Evolutionary conservation across 441 rosid species (phyloP).

Genomic region (Pelargonium cotyledonis): DNA sequence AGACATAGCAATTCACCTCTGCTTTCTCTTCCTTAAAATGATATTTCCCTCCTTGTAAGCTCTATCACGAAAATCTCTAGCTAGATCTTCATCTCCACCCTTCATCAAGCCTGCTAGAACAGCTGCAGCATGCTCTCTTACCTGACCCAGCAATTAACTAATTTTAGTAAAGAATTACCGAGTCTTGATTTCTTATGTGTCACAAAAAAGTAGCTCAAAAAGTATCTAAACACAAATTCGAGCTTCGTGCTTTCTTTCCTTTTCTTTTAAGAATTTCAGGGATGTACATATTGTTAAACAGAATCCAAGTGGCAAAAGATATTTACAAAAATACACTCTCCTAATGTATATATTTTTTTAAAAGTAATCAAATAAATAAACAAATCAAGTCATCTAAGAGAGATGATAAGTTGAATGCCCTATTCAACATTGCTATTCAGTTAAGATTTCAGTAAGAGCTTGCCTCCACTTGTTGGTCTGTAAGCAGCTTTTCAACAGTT

Average conservation of each 20-base stretch:
- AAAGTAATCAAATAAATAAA: too few species aligned
- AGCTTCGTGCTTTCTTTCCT: neutral
- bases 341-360: neutral
- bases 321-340: neutral
- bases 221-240: neutral
- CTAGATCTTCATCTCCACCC: slow-evolving; percentile 88
- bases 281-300: neutral
- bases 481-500: slow-evolving; percentile 72
- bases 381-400: slow-evolving; percentile 1
- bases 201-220: neutral
- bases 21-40: slow-evolving; percentile 55
- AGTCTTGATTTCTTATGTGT: neutral
- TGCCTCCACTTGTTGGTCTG: slow-evolving; percentile 98
- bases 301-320: neutral
- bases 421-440: slow-evolving; percentile 11
- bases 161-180: slow-evolving; percentile 12
- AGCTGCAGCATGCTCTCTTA: slow-evolving; percentile 97
- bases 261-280: neutral
- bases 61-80: slow-evolving; percentile 74
- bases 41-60: slow-evolving; percentile 68
- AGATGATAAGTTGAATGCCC: neutral
- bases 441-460: slow-evolving; percentile 25
- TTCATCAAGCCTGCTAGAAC: slow-evolving; percentile 96
- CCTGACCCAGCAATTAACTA: slow-evolving; percentile 39
- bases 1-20: slow-evolving; percentile 36